Evolutionary conservation across 768 basidiomycete species (phyloP).

Genomic region (Phanerochaete sordida): DNA sequence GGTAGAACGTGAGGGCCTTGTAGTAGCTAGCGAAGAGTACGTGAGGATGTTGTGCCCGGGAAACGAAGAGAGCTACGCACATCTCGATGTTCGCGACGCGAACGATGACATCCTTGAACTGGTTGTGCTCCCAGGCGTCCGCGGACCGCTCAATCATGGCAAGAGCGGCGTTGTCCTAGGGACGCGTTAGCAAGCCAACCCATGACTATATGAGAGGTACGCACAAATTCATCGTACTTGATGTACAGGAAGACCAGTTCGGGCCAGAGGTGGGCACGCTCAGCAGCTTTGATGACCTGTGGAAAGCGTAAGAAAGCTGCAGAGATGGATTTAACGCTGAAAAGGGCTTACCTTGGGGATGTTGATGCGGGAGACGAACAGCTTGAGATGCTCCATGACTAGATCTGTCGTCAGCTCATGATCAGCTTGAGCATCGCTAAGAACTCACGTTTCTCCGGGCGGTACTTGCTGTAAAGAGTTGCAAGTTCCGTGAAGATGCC

Average conservation of each 20-base stretch:
- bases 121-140: conserved; percentile 99
- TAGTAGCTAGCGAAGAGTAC: conserved; percentile 65
- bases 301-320: background rate
- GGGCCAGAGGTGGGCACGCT: conserved; percentile 97
- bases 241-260: conserved; percentile 98
- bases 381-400: conserved; percentile 99
- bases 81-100: conserved; percentile 98
- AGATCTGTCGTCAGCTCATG: conserved; percentile 1
- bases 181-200: conserved; percentile 1
- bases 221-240: conserved; percentile 93
- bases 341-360: conserved; percentile 78
- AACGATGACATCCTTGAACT: conserved; percentile 98
- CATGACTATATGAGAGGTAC: too few relatives aligned
- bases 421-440: background rate
- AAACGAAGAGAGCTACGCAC: conserved; percentile 36
- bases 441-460: conserved; percentile 81
- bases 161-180: conserved; percentile 90
- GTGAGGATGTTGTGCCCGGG: background rate
- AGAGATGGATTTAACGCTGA: background rate
- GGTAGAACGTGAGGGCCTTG: conserved; percentile 91
- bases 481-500: conserved; percentile 97
- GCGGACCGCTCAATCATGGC: conserved; percentile 98
- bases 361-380: conserved; percentile 94
- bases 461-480: conserved; percentile 91
- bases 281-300: conserved; percentile 89